phyloP scores from a whole-genome alignment of 306 rosid species.

The Rosa rugosa region DNA sequence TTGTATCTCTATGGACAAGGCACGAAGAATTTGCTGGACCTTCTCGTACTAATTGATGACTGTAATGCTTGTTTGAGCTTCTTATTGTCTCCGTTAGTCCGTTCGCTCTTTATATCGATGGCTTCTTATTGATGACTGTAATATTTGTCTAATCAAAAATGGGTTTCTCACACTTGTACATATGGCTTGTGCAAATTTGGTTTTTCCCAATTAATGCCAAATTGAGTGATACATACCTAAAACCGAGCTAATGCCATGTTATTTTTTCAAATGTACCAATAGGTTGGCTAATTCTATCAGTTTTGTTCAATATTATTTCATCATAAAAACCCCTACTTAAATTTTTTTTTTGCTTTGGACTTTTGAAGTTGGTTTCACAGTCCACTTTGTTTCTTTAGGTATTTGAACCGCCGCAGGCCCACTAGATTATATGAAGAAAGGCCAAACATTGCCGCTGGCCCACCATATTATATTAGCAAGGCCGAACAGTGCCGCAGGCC shows the following conservation, averaged over 20 bases:
- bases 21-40: not conserved
- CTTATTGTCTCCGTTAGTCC: not conserved
- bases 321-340: too few species aligned
- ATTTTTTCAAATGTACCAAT: not conserved
- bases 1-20: not conserved
- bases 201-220: not conserved
- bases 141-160: not conserved
- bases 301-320: not conserved
- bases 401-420: too few species aligned
- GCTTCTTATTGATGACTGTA: not conserved
- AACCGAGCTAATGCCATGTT: not conserved
- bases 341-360: too few species aligned
- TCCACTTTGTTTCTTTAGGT: too few species aligned
- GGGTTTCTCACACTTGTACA: conserved; percentile 2
- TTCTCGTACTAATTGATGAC: not conserved
- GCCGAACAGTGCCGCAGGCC: too few species aligned
- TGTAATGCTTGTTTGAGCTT: not conserved
- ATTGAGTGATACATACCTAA: not conserved
- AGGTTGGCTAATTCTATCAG: not conserved
- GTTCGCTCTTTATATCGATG: not conserved
- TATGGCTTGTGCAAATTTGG: not conserved
- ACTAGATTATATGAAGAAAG: too few species aligned
- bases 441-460: too few species aligned
- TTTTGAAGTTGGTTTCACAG: too few species aligned
- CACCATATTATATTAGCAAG: too few species aligned